Conservation (phyloP, 2,329 filamentous ascomycete species). For the Herpomyces periplanetae region DNA sequence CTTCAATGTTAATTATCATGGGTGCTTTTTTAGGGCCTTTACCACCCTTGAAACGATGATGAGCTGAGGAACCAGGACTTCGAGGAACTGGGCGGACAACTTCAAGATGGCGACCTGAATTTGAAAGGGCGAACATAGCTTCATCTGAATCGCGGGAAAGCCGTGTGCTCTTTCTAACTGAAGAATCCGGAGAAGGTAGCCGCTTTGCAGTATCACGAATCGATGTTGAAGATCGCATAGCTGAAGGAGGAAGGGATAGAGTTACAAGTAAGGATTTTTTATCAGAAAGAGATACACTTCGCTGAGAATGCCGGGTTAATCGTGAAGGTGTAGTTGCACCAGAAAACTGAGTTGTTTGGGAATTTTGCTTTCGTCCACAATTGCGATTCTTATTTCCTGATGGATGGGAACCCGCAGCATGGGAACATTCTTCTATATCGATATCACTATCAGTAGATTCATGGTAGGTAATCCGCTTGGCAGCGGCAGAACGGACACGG, state of each 20-base stretch:
- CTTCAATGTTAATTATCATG: too few relatives aligned
- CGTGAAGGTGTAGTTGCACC: conserved; percentile 7
- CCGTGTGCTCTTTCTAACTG: conserved; percentile 15
- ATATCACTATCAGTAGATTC: conserved; percentile 11
- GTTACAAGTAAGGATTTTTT: not conserved
- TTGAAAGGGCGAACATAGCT: conserved; percentile 16
- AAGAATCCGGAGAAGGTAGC: conserved; percentile 3
- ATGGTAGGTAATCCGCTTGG: conserved; percentile 15
- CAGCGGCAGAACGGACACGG: conserved; percentile 14
- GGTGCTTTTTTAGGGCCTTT: too few relatives aligned
- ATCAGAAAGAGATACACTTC: conserved; percentile 2
- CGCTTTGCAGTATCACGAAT: not conserved
- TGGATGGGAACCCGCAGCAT: conserved; percentile 2
- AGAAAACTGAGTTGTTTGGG: conserved; percentile 8
- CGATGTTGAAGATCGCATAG: not conserved
- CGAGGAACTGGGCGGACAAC: conserved; percentile 14
- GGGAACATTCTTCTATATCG: conserved; percentile 8
- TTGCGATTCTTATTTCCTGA: conserved; percentile 2
- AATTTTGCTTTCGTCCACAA: conserved; percentile 5
- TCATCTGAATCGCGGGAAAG: conserved; percentile 16
- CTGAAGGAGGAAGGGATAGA: not conserved
- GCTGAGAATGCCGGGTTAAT: conserved; percentile 7
- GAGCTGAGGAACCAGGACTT: too few relatives aligned
- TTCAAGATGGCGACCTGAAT: conserved; percentile 16
- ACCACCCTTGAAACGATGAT: too few relatives aligned